Percentiles rank a stretch among this genome's conserved stretches.
These are phyloP conservation scores for Dicorynia guianensis DNA, from an alignment of 306 rosid genomes.

Conservation along the genomic window DNA sequence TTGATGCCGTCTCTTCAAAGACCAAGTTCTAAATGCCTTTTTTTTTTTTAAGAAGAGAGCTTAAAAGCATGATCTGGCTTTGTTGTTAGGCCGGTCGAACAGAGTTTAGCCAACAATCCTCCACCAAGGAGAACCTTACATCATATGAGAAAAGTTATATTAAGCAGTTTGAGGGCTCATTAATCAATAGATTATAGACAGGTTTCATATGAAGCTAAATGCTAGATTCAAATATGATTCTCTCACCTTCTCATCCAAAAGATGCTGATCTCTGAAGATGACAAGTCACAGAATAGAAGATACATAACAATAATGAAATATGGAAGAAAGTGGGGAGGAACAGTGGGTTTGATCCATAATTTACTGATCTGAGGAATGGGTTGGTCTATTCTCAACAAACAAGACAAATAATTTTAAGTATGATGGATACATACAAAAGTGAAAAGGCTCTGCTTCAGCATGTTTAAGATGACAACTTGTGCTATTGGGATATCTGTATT, in stretches of 20 bases:
- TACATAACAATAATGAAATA: neutral
- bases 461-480: slow-evolving; percentile 42
- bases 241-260: slow-evolving; percentile 32
- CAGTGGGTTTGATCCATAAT: neutral
- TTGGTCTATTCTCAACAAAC: slow-evolving; percentile 39
- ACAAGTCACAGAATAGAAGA: slow-evolving; percentile 22
- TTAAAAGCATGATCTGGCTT: slow-evolving; percentile 31
- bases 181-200: slow-evolving; percentile 27
- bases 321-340: too few species aligned
- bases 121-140: slow-evolving; percentile 44
- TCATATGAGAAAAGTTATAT: slow-evolving; percentile 28
- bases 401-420: slow-evolving; percentile 40
- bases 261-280: neutral
- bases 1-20: neutral
- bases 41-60: neutral
- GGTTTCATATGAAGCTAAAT: slow-evolving; percentile 2
- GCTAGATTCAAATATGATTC: slow-evolving; percentile 21
- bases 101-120: slow-evolving; percentile 53
- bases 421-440: slow-evolving; percentile 42
- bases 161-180: slow-evolving; percentile 33
- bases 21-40: slow-evolving; percentile 28
- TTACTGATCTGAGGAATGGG: slow-evolving; percentile 14
- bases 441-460: slow-evolving; percentile 44
- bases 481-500: slow-evolving; percentile 54
- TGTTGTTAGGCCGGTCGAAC: slow-evolving; percentile 49